Evolutionary conservation across 257 asterid genomes (phyloP).

Genomic region (Solanum dulcamara): DNA sequence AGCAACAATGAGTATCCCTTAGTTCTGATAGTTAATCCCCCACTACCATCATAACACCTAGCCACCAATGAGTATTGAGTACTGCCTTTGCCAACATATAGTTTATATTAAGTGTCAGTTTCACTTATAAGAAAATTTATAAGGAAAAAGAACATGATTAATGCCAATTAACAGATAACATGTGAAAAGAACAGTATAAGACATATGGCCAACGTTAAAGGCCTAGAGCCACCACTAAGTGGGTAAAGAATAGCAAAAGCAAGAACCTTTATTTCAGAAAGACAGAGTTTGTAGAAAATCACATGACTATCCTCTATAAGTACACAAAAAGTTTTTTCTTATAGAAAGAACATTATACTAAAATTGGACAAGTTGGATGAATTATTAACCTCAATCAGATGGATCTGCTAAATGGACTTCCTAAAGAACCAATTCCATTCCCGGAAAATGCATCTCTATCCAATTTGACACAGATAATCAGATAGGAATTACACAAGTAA

Average conservation of each 20-base stretch:
- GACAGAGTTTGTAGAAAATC: neutral
- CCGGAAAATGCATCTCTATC: neutral
- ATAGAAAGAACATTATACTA: neutral
- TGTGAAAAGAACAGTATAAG: neutral
- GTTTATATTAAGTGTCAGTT: neutral
- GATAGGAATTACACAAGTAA: neutral
- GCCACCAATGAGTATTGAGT: neutral
- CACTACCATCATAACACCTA: neutral
- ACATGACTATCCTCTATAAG: neutral
- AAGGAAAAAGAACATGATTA: neutral
- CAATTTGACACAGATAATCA: neutral
- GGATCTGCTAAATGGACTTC: neutral
- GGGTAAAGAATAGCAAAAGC: neutral
- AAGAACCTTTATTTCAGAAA: neutral
- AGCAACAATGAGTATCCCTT: neutral
- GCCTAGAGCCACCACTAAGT: neutral
- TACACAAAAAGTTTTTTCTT: neutral
- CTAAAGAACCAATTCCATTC: neutral
- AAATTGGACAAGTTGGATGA: neutral
- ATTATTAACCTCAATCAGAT: neutral
- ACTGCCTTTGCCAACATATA: neutral
- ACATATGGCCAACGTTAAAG: neutral
- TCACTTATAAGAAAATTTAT: neutral
- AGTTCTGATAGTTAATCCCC: neutral
- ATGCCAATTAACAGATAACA: neutral